These are phyloP conservation scores for Akanthomyces muscarius DNA, from an alignment of 2,329 filamentous ascomycete species.

Conservation along the genomic window DNA sequence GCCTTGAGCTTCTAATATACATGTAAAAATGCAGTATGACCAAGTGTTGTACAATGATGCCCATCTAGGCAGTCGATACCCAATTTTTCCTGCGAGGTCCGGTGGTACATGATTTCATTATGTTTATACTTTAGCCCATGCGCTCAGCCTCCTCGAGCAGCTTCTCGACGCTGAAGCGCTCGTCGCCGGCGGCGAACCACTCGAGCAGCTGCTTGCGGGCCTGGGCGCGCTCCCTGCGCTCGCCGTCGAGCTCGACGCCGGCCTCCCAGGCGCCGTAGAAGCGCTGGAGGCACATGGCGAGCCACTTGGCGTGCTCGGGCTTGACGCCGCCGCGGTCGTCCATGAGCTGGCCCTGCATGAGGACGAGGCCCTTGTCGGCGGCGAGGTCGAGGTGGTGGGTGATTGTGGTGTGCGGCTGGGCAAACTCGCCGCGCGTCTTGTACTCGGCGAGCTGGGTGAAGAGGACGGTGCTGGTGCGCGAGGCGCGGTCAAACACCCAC, in stretches of 20 bases:
- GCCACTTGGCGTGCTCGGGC: conserved; percentile 79
- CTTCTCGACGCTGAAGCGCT: conserved; percentile 75
- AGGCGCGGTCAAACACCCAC: conserved; percentile 78
- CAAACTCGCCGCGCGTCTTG: conserved; percentile 85
- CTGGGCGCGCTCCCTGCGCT: conserved; percentile 52
- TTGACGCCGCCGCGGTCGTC: conserved; percentile 74
- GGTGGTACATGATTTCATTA: background rate
- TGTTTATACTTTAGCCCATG: conserved; percentile 45
- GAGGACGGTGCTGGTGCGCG: conserved; percentile 68
- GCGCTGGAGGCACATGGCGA: conserved; percentile 88
- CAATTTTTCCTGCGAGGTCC: background rate
- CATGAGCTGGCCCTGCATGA: conserved; percentile 79
- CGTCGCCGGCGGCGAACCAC: conserved; percentile 77
- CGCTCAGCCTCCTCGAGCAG: conserved; percentile 87
- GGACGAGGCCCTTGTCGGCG: conserved; percentile 68
- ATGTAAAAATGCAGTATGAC: background rate
- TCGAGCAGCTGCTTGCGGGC: conserved; percentile 69
- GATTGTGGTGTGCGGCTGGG: conserved; percentile 86
- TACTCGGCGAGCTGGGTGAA: conserved; percentile 94
- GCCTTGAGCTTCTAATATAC: conserved; percentile 5
- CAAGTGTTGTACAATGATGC: conserved; percentile 4
- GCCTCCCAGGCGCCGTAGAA: conserved; percentile 74
- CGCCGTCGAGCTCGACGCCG: conserved; percentile 32
- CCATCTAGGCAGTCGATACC: background rate
- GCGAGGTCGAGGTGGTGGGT: conserved; percentile 86